A percentile compares a stretch with the other conserved stretches of the same genome.
phyloP scores from a whole-genome alignment of 768 basidiomycete species.

The Termitomyces titanicus region DNA sequence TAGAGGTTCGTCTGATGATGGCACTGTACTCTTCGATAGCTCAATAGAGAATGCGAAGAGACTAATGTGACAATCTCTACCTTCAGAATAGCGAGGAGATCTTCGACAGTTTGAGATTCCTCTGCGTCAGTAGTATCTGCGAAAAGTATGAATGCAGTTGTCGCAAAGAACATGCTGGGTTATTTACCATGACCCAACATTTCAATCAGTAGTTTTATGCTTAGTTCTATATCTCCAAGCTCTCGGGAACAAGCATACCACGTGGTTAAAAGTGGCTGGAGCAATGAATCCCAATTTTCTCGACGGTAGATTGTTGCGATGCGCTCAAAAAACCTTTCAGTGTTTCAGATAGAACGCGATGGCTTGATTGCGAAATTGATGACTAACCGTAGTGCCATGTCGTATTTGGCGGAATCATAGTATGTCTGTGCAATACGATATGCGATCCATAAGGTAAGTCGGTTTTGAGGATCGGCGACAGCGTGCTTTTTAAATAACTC shows the following conservation, averaged over 20 bases:
- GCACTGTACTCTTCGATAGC: conserved; percentile 60
- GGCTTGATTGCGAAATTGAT: not conserved
- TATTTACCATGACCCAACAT: conserved; percentile 74
- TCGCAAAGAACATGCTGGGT: not conserved
- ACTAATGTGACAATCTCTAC: conserved; percentile 31
- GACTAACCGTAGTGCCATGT: conserved; percentile 80
- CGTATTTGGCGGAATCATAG: conserved; percentile 73
- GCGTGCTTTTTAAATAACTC: conserved; percentile 85
- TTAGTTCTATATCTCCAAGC: conserved; percentile 72
- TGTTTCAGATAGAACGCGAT: not conserved
- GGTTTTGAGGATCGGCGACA: conserved; percentile 51
- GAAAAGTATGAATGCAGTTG: not conserved
- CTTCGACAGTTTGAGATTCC: conserved; percentile 52
- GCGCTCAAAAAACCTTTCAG: conserved; percentile 81
- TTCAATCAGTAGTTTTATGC: conserved; percentile 74
- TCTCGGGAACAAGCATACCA: conserved; percentile 85
- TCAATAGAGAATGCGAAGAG: not conserved
- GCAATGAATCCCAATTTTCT: conserved; percentile 76
- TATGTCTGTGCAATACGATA: conserved; percentile 89
- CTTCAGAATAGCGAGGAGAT: conserved; percentile 69
- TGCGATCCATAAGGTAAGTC: conserved; percentile 88
- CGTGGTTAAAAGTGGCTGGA: conserved; percentile 67
- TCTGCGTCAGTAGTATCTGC: conserved; percentile 38
- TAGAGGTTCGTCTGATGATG: conserved; percentile 54
- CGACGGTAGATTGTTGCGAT: conserved; percentile 86